Evolutionary conservation across 805 yeast genomes (phyloP).

Genomic region (Candida boidinii): DNA sequence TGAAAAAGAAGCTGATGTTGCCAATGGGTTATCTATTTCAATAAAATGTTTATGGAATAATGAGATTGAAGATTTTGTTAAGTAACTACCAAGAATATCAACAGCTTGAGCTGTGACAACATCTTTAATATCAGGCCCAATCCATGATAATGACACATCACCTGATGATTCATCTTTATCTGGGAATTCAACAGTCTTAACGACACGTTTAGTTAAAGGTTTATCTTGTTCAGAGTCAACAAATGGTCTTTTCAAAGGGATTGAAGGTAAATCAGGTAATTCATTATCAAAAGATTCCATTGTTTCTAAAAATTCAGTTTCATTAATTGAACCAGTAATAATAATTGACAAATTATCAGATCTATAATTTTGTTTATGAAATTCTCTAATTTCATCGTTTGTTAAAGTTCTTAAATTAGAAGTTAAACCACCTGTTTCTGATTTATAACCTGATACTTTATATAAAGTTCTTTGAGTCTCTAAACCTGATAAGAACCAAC

Average conservation of each 20-base stretch:
- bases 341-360: conserved; percentile 81
- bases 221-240: conserved; percentile 54
- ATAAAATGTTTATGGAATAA: conserved; percentile 63
- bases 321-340: conserved; percentile 80
- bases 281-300: conserved; percentile 55
- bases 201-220: conserved; percentile 28
- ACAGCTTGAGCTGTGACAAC: conserved; percentile 54
- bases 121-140: conserved; percentile 62
- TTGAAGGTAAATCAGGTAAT: conserved; percentile 34
- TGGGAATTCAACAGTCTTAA: conserved; percentile 65
- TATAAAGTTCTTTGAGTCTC: conserved; percentile 53
- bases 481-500: conserved; percentile 57
- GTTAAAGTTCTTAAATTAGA: conserved; percentile 65
- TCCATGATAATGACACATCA: conserved; percentile 66
- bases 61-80: conserved; percentile 72
- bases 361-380: conserved; percentile 64
- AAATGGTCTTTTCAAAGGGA: conserved; percentile 58
- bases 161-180: conserved; percentile 84
- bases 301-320: conserved; percentile 52
- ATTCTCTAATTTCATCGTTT: conserved; percentile 64
- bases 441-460: conserved; percentile 68
- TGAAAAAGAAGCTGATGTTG: conserved; percentile 59
- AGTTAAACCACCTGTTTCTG: conserved; percentile 91
- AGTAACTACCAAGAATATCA: conserved; percentile 61
- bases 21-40: conserved; percentile 75